Conservation (phyloP, 768 basidiomycete species). For the Cyclocybe aegerita region DNA sequence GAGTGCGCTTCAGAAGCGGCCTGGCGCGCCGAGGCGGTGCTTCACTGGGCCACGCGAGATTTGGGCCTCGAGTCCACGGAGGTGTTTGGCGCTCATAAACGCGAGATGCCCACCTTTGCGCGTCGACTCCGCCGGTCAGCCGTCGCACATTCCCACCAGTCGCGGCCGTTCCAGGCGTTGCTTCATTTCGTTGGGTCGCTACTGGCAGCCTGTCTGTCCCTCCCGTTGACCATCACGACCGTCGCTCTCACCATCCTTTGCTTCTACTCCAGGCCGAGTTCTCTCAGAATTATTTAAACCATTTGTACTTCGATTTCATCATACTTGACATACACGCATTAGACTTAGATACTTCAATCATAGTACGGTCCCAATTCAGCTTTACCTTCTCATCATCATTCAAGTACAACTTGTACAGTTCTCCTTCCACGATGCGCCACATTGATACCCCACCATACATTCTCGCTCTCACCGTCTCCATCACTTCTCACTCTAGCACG, state of each 20-base stretch:
- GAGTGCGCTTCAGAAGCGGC: constrained; percentile 3
- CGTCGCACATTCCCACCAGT: constrained; percentile 2
- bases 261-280: constrained; percentile 37
- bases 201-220: constrained; percentile 26
- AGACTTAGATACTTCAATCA: too few relatives aligned
- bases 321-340: too few relatives aligned
- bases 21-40: constrained; percentile 17
- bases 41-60: constrained; percentile 29
- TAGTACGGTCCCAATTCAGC: too few relatives aligned
- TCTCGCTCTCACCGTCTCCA: too few relatives aligned
- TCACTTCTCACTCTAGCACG: too few relatives aligned
- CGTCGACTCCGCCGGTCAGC: constrained; percentile 12
- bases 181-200: constrained; percentile 23
- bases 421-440: too few relatives aligned
- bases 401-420: too few relatives aligned
- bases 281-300: constrained; percentile 32
- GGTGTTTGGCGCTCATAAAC: constrained; percentile 15
- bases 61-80: constrained; percentile 29
- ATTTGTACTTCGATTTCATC: neutral
- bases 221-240: constrained; percentile 35
- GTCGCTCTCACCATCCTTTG: constrained; percentile 37
- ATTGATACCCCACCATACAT: too few relatives aligned
- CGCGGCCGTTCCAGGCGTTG: constrained; percentile 1
- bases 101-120: constrained; percentile 7
- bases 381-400: too few relatives aligned